A percentile compares a stretch with the other conserved stretches of the same genome.
These are phyloP conservation scores for Exutisphaerella laricina DNA, from an alignment of 2,329 filamentous ascomycete genomes.

Conservation along the genomic window DNA sequence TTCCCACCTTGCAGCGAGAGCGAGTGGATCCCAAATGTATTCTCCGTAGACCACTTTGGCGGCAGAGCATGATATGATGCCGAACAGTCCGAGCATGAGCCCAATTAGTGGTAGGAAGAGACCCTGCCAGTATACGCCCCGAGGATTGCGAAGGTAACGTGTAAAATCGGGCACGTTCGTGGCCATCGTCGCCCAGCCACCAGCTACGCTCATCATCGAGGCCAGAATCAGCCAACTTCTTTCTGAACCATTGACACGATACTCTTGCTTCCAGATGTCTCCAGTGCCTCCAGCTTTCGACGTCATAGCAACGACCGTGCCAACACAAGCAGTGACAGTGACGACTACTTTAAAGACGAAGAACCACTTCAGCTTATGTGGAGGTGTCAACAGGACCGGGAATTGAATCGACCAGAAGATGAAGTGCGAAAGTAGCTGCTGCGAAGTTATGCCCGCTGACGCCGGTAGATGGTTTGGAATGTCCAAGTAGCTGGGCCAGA, in stretches of 20 bases:
- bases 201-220: conserved; percentile 28
- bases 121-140: conserved; percentile 34
- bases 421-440: conserved; percentile 53
- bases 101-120: conserved; percentile 47
- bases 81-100: conserved; percentile 42
- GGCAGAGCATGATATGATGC: conserved; percentile 55
- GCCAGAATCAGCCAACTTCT: conserved; percentile 27
- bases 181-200: conserved; percentile 32
- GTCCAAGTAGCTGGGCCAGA: conserved; percentile 53
- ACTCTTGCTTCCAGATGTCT: conserved; percentile 29
- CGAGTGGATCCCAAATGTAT: conserved; percentile 35
- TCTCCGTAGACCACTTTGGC: conserved; percentile 49
- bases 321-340: conserved; percentile 49
- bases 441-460: conserved; percentile 50
- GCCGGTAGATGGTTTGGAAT: conserved; percentile 50
- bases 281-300: conserved; percentile 28
- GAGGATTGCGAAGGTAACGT: conserved; percentile 30
- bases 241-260: conserved; percentile 24
- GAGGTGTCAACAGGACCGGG: conserved; percentile 48
- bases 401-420: conserved; percentile 54
- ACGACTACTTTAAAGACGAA: conserved; percentile 37
- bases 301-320: conserved; percentile 37
- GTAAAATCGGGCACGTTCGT: conserved; percentile 37
- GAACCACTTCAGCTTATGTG: conserved; percentile 46
- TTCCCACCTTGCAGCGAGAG: conserved; percentile 35